Evolutionary conservation across 306 rosid genomes (phyloP).

Genomic region (Boehmeria nivea): DNA sequence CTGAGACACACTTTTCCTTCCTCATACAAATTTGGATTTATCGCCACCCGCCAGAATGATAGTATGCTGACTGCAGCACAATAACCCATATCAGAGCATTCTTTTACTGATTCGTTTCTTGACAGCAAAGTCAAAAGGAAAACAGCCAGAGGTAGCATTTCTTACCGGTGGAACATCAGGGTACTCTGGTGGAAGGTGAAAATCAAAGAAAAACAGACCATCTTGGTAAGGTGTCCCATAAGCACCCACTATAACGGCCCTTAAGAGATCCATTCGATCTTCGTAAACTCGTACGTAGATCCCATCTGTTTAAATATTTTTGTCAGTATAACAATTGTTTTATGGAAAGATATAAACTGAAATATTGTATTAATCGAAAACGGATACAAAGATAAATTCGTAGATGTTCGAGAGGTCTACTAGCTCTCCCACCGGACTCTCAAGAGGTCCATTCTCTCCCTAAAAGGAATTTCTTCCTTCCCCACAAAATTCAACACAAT

Average conservation of each 20-base stretch:
- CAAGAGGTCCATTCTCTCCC: too few relatives aligned
- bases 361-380: too few relatives aligned
- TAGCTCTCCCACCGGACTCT: too few relatives aligned
- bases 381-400: too few relatives aligned
- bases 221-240: constrained; percentile 99
- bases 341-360: background rate
- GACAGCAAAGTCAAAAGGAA: too few relatives aligned
- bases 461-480: too few relatives aligned
- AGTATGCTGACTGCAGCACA: constrained; percentile 83
- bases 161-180: constrained; percentile 98
- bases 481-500: too few relatives aligned
- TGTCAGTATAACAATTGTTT: background rate
- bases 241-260: constrained; percentile 98
- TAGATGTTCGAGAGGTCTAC: too few relatives aligned
- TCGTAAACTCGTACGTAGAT: constrained; percentile 89
- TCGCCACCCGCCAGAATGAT: constrained; percentile 99
- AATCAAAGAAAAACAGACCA: constrained; percentile 96
- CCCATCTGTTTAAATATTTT: constrained; percentile 49
- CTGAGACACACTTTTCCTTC: constrained; percentile 99
- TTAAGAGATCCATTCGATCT: constrained; percentile 92
- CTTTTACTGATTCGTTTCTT: too few relatives aligned
- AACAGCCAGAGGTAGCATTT: constrained; percentile 24
- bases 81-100: constrained; percentile 23
- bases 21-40: constrained; percentile 94
- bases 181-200: constrained; percentile 94